Base-by-base conservation (phyloP, 1,139 yeast species). In the Blastobotrys malaysiensis region DNA sequence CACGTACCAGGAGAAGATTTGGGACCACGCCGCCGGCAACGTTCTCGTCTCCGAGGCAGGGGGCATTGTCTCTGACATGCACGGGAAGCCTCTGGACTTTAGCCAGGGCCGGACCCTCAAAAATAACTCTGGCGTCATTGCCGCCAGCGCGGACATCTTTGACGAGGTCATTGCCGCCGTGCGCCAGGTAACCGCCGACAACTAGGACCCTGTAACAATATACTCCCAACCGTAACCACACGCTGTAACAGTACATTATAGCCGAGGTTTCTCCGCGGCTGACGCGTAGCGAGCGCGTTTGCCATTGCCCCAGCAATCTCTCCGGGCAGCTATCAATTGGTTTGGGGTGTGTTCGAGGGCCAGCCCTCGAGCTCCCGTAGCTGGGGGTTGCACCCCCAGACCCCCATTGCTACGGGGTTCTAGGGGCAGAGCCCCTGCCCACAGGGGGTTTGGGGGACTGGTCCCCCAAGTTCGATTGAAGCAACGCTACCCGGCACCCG, bases 21-120 rank as follows among this genome's bases (percentile, higher is more conserved):
- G 99, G 99, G 99, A 93, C 70, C 99, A 93, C 69, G 98, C 98
- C 21, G 96, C 97, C 1, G 99, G 99, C 5, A 86, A 87, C 63
- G 77, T 91, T 11, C 79, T 93, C 60, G 83, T 95, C 46, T 77
- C 81, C 43, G 99, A 95, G 70, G 88, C 95, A 63, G 98, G 98
- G 48, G 99, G 99, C 7, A 70, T 75, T 52, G 98, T 93, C 24
- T 83, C 95, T 13, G 99, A 93, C 68, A 82, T 91, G 66, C 69
- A 79, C 55, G 96, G 97, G 9, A 75, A 76, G 39, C 71, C 74
- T 22, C 78, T 93, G 59, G 83, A 93, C 66, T 95, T 93, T 65
- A 91, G 97, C n/a, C 75, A 77, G 47, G 99, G 99, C 4, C 82
- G 97, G 67, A 81, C 82, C 45, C 78, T 95, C 60, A 67, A 77